Conservation (phyloP, 1,284 basidiomycete genomes). For the Cryptococcus deneoformans region DNA sequence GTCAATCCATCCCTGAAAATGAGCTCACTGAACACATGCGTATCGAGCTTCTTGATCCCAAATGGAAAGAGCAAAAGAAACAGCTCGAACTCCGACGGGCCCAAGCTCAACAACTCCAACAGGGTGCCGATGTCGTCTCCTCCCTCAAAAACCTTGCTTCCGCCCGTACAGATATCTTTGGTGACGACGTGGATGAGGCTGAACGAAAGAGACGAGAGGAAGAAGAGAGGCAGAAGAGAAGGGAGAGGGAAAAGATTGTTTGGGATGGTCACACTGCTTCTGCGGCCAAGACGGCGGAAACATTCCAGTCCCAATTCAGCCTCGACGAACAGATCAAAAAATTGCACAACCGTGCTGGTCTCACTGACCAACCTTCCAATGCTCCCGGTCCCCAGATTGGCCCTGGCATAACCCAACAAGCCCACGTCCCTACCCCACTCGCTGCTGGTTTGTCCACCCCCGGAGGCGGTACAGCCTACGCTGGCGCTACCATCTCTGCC, state of each 20-base stretch:
- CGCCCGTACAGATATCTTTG: constrained; percentile 92
- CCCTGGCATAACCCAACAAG: constrained; percentile 25
- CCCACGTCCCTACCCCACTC: constrained; percentile 24
- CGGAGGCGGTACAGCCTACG: constrained; percentile 31
- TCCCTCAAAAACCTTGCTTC: constrained; percentile 87
- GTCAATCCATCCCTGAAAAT: constrained; percentile 88
- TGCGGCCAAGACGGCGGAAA: constrained; percentile 80
- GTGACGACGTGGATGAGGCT: constrained; percentile 78
- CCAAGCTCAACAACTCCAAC: constrained; percentile 81
- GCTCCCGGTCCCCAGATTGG: constrained; percentile 21
- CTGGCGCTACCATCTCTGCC: constrained; percentile 47
- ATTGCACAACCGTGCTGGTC: constrained; percentile 72
- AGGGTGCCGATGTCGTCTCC: constrained; percentile 83
- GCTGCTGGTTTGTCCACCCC: constrained; percentile 48
- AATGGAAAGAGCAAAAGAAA: constrained; percentile 94
- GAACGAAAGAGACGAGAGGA: constrained; percentile 79
- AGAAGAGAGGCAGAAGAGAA: constrained; percentile 69
- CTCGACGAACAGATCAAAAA: constrained; percentile 94
- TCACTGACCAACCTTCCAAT: constrained; percentile 15
- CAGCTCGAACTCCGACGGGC: constrained; percentile 80
- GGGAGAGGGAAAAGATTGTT: constrained; percentile 84
- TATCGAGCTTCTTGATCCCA: constrained; percentile 95
- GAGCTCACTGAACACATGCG: constrained; percentile 98
- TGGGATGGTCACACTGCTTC: constrained; percentile 96
- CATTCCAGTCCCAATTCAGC: constrained; percentile 84